phyloP scores from a whole-genome alignment of 1,284 basidiomycete species.

The Phaffia rhodozyma region DNA sequence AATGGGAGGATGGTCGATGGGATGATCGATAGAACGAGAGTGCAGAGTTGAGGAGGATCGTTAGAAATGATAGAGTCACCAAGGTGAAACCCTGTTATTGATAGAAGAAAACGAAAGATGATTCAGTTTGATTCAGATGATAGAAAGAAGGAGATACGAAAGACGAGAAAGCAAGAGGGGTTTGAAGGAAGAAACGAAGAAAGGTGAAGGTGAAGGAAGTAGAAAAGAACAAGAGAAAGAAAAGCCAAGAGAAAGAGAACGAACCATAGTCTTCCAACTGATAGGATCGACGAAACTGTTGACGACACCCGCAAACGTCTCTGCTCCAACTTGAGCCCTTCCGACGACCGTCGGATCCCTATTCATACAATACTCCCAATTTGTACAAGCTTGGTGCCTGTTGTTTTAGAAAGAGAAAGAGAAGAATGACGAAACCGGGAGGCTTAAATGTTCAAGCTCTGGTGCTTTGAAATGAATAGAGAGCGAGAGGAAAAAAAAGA shows the following conservation, averaged over 20 bases:
- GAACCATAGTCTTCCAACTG: conserved; percentile 87
- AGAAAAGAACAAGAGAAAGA: no score
- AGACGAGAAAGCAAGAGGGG: background rate
- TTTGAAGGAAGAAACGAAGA: background rate
- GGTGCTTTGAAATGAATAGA: background rate
- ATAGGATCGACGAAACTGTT: conserved; percentile 95
- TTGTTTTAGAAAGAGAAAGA: background rate
- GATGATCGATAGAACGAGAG: conserved; percentile 36
- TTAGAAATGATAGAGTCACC: conserved; percentile 63
- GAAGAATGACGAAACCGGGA: no score
- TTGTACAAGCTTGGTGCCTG: conserved; percentile 56
- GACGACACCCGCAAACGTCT: conserved; percentile 89
- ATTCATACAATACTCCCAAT: conserved; percentile 94
- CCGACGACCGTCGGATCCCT: conserved; percentile 82
- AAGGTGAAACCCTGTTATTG: conserved; percentile 57
- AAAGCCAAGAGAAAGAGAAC: conserved; percentile 28
- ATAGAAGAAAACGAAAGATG: background rate
- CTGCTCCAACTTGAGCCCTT: conserved; percentile 77
- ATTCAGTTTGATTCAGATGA: background rate
- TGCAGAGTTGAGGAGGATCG: conserved; percentile 69
- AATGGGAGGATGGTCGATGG: background rate
- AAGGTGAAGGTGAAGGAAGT: background rate
- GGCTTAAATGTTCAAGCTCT: no score
- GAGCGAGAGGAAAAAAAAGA: background rate
- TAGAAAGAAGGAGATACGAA: background rate